phyloP scores from a whole-genome alignment of 1,284 basidiomycete species.

The Puccinia coronata region DNA sequence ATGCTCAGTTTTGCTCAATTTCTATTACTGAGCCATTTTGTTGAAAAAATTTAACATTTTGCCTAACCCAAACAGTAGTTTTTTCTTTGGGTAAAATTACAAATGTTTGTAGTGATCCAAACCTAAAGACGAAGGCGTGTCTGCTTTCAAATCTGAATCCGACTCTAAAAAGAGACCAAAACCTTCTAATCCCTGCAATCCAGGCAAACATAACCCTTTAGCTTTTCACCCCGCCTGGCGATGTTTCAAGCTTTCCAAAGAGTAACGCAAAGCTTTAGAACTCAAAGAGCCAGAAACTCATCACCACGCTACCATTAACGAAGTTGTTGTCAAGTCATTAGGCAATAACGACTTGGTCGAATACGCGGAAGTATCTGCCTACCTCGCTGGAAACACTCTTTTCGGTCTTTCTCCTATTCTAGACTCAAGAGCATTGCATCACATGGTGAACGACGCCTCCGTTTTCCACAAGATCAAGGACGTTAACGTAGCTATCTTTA shows the following conservation, averaged over 20 bases:
- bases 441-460: neutral
- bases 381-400: too few relatives aligned
- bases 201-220: conserved; percentile 5
- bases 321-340: neutral
- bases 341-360: neutral
- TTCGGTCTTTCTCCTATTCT: too few relatives aligned
- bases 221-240: neutral
- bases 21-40: too few relatives aligned
- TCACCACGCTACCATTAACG: too few relatives aligned
- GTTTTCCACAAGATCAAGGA: neutral
- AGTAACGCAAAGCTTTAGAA: neutral
- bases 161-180: neutral
- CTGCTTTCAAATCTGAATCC: neutral
- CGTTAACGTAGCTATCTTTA: neutral
- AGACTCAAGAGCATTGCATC: neutral
- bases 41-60: too few relatives aligned
- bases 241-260: neutral
- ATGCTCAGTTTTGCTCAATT: too few relatives aligned
- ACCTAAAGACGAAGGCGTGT: neutral
- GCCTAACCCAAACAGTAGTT: too few relatives aligned
- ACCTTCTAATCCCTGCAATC: neutral
- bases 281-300: neutral
- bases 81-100: too few relatives aligned
- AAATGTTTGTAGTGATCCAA: too few relatives aligned
- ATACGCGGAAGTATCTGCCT: too few relatives aligned